These are phyloP conservation scores for Vickermania ingenoplastis DNA, from an alignment of 208 protist species.

Conservation along the genomic window DNA sequence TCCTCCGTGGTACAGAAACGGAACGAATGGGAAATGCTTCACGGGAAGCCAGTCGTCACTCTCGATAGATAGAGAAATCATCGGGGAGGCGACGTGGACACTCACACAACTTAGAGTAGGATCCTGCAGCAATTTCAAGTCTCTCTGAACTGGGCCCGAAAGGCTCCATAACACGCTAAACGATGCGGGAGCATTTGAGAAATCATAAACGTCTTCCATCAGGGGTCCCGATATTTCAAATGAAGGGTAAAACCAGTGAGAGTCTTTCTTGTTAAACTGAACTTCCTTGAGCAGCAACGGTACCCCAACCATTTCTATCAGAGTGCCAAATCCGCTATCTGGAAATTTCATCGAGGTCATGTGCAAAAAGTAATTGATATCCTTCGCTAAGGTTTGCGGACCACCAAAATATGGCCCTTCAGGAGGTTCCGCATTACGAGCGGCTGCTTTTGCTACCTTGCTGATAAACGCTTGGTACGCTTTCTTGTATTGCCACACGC, in stretches of 20 bases:
- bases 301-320: conserved; percentile 37
- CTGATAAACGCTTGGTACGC: conserved; percentile 40
- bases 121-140: conserved; percentile 18
- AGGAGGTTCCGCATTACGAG: conserved; percentile 13
- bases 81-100: conserved; percentile 60
- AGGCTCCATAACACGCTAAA: conserved; percentile 69
- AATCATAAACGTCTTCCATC: conserved; percentile 41
- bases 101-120: conserved; percentile 29
- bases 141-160: conserved; percentile 50
- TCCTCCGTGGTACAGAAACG: conserved; percentile 37
- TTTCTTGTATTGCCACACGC: conserved; percentile 22
- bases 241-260: conserved; percentile 68
- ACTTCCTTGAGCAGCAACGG: conserved; percentile 32
- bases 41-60: conserved; percentile 32
- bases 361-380: conserved; percentile 35
- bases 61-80: conserved; percentile 40
- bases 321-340: conserved; percentile 17
- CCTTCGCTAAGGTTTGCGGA: conserved; percentile 14
- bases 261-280: conserved; percentile 24
- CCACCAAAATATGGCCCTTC: conserved; percentile 16
- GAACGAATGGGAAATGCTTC: conserved; percentile 45
- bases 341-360: conserved; percentile 11
- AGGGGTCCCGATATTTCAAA: conserved; percentile 32
- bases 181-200: conserved; percentile 27
- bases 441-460: conserved; percentile 39